Conservation (phyloP, 805 yeast genomes). For the Starmerella asiatica region DNA sequence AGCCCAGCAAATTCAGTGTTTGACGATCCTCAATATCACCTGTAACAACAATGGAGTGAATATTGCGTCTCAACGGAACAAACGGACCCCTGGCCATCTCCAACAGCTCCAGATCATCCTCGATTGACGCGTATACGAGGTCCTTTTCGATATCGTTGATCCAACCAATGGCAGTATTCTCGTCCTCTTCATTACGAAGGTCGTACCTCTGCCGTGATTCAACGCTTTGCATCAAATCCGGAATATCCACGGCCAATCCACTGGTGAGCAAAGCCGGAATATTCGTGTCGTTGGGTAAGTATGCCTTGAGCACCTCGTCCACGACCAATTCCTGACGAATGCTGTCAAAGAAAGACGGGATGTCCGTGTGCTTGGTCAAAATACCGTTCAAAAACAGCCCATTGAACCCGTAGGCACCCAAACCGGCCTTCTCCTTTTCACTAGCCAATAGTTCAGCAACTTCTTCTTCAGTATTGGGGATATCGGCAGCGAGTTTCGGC, state of each 20-base stretch:
- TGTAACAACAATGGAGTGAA: conserved; percentile 60
- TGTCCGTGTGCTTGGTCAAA: conserved; percentile 30
- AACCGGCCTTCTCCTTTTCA: conserved; percentile 17
- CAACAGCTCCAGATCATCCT: conserved; percentile 33
- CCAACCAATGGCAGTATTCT: conserved; percentile 38
- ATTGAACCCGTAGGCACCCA: conserved; percentile 24
- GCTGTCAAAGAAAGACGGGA: conserved; percentile 26
- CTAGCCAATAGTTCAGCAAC: conserved; percentile 1
- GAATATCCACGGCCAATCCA: conserved; percentile 12
- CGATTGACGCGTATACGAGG: conserved; percentile 33
- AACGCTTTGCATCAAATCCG: conserved; percentile 3
- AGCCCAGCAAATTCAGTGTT: conserved; percentile 38
- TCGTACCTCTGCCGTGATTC: conserved; percentile 24
- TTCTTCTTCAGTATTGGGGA: conserved; percentile 32
- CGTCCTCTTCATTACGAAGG: conserved; percentile 15
- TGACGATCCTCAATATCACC: conserved; percentile 43
- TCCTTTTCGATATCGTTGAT: conserved; percentile 68
- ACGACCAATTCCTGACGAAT: conserved; percentile 30
- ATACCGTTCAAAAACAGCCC: conserved; percentile 52
- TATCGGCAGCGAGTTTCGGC: conserved; percentile 24
- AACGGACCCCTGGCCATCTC: conserved; percentile 43
- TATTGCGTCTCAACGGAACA: conserved; percentile 58
- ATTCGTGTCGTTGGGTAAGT: conserved; percentile 27
- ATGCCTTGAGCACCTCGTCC: conserved; percentile 21
- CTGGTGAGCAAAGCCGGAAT: conserved; percentile 24